Evolutionary conservation across 345 rosid species (phyloP), one percentile per base, ranked within the genome.

Genomic region (Kandelia obovata): DNA sequence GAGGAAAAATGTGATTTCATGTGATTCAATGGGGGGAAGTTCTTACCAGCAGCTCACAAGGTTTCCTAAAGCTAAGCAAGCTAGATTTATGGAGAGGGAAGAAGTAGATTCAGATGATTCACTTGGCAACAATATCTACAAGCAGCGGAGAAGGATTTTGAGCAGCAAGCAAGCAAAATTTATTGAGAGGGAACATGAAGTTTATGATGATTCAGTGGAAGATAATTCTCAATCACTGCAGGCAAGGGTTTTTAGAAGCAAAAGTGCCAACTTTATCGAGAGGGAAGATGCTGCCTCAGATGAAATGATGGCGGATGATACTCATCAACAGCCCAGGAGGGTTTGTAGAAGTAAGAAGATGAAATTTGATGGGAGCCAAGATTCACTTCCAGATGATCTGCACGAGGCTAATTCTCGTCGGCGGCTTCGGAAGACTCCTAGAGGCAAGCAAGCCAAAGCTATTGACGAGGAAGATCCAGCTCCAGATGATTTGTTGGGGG

Each of bases 401-500:
- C 62, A 15, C 21, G 73, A 72, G 64, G 83, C 69, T 63, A 71
- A 73, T 78, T 69, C 74, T 69, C 77, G 69, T 64, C 73, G 66
- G 74, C 82, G 70, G 71, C 72, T 67, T 43, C 65, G 66, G 68
- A 86, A 79, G 70, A 75, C 66, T 64, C 78, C 77, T n/a, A 87
- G 84, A 77, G 77, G 78, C 73, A 83, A 78, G 73, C 81, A 65
- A 73, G 58, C 72, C 46, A 80, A 73, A 70, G 72, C 72, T 43
- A 21, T 69, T 46, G 79, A 78, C 53, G 80, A 58, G 46, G 77
- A 81, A 53, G 78, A 77, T 68, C 68, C 68, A 47, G 69, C 78
- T 61, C 78, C 86, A 11, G 82, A 77, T 76, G 83, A 78, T 72
- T 73, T 76, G 59, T 71, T 70, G 60, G 86, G 77, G 28, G 77